Conservation (phyloP, 768 basidiomycete genomes). For the Kwoniella sp. region DNA sequence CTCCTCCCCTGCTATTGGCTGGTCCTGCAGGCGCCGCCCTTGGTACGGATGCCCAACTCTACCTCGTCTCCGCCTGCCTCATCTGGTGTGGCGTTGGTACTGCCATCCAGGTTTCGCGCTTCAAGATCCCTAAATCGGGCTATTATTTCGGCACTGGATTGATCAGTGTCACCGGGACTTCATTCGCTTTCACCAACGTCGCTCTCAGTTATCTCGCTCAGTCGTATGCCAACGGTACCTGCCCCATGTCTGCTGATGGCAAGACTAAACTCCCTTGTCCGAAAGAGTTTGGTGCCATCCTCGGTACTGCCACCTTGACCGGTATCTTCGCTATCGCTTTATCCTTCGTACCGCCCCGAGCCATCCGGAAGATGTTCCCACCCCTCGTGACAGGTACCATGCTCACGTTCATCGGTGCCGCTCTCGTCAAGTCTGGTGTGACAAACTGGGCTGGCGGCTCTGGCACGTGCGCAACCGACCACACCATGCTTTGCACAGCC, state of each 20-base stretch:
- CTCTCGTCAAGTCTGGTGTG: constrained; percentile 29
- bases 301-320: constrained; percentile 32
- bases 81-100: constrained; percentile 36
- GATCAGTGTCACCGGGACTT: constrained; percentile 33
- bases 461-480: constrained; percentile 27
- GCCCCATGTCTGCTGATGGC: constrained; percentile 31
- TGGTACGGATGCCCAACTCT: constrained; percentile 28
- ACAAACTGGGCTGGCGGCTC: constrained; percentile 41
- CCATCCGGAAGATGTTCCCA: constrained; percentile 34
- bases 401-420: constrained; percentile 36
- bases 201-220: constrained; percentile 27
- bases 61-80: constrained; percentile 37
- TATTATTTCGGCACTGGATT: constrained; percentile 36
- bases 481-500: constrained; percentile 26
- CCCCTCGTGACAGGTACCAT: constrained; percentile 35
- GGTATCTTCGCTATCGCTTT: constrained; percentile 34
- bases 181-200: constrained; percentile 38
- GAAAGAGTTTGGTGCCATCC: constrained; percentile 38
- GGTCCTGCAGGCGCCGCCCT: constrained; percentile 33
- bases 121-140: constrained; percentile 23
- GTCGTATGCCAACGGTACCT: constrained; percentile 33
- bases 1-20: constrained; percentile 31
- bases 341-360: constrained; percentile 34
- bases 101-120: constrained; percentile 31
- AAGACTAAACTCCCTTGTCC: constrained; percentile 35